Evolutionary conservation across 805 yeast genomes (phyloP), one percentile per base, ranked within the genome.

Genomic region (Komagataella kurtzmanii): DNA sequence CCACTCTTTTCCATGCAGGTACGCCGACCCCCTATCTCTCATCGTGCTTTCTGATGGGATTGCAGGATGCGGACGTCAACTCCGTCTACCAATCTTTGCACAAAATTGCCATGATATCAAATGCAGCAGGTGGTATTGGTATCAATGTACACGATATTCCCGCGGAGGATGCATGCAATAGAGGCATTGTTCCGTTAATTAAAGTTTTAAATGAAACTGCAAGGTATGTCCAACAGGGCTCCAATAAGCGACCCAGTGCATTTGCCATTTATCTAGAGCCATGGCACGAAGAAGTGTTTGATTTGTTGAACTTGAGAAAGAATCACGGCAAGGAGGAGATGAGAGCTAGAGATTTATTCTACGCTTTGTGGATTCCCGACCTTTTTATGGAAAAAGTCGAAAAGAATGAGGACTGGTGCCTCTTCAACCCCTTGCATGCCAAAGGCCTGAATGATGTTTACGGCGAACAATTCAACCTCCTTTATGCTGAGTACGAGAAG

Each of bases 171-270:
- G 99, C 98, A 51, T 80, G 86, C 8, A 88, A 97, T 2, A 88
- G 83, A 59, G 99, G 99, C 44, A 70, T 91, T 49, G 83, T 90
- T 46, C 99, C 99, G n/a, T 89, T 91, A 97, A 72, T 91, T 24
- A 80, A 96, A 59, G 98, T 91, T 7, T 91, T 83, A 72, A 91
- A 91, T 72, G 85, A 88, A 69, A 89, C 98, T 23, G 98, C 99
- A 17, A 79, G 97, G 59, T 91, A 90, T 62, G 98, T 91, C 46
- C 98, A 91, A 61, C 99, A 91, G 74, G 99, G 99, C 56, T 98
- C 98, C 52, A 91, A 91, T 70, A 90, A 90, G 68, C 76, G 99
- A 61, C 99, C 99, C 0, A 98, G 98, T 55, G 99, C 99, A 3
- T 86, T 91, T 67, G 96, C 97, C 43, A 69, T 89, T 44, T 91